Base-by-base conservation (phyloP, 306 rosid genomes). In the Vigna angularis region DNA sequence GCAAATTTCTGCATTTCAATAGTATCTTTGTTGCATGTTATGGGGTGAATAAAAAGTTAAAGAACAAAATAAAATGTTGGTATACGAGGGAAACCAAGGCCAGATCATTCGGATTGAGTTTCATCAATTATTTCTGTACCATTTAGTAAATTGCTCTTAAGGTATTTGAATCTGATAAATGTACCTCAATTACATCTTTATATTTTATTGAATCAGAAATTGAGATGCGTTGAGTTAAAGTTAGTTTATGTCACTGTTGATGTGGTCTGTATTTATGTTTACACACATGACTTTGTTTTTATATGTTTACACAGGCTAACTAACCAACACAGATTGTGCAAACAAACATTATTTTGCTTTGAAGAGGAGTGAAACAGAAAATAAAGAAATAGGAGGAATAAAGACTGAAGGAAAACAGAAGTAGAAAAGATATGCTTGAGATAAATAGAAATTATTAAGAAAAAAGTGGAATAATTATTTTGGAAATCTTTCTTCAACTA, bases 1-100 rank as follows among this genome's bases (percentile, higher is more conserved):
- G 71, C 71, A 24, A 57, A 57, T 57, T 73, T 72, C 32, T 47
- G 14, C 78, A 17, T 65, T 8, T 48, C 62, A 79, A 59, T 70
- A 68, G 36, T 36, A 24, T 51, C n/a, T 58, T 58, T 10, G 30
- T 22, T 62, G 32, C 22, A 11, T 38, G 34, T 7, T 36, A 9
- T n/a, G 9, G 28, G 18, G n/a, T 66, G 9, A 65, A 65, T 38
- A 17, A 9, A 17, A 13, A 1, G 9, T 65, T 65, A 40, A 64
- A 38, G 16, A 65, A 65, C 9, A 38, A 38, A 64, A 38, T 40
- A 40, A 17, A 28, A 64, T 36, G 49, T 18, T 10, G 70, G 53
- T n/a, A 5, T 66, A 5, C 5, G 12, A 42, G 1, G 11, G 5
- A 66, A 66, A 42, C 42, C 71, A 66, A 20, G 9, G 7, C 11